Evolutionary conservation across 2,329 filamentous ascomycete genomes (phyloP).

Genomic region (Cercospora sojina): DNA sequence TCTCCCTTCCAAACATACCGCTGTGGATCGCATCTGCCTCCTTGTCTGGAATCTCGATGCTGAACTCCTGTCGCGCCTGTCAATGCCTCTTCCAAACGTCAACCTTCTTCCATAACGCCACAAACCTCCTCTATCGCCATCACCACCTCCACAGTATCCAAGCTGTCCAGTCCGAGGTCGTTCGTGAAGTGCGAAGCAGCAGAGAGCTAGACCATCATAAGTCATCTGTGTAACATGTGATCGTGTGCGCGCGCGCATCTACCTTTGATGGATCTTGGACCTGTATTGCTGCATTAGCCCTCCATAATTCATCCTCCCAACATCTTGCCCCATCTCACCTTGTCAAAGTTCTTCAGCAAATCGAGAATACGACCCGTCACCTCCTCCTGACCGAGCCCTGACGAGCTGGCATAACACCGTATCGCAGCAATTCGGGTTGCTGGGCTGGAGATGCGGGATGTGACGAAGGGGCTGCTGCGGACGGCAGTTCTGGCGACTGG

Average conservation of each 20-base stretch:
- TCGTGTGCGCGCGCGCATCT: constrained; percentile 27
- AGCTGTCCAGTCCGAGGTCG: constrained; percentile 92
- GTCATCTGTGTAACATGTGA: background rate
- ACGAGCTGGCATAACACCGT: constrained; percentile 82
- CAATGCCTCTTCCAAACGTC: constrained; percentile 47
- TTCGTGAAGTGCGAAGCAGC: constrained; percentile 87
- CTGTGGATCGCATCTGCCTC: constrained; percentile 93
- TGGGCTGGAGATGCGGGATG: constrained; percentile 60
- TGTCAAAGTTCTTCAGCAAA: constrained; percentile 94
- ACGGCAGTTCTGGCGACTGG: constrained; percentile 50
- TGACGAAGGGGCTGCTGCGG: constrained; percentile 58
- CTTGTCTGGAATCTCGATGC: constrained; percentile 98
- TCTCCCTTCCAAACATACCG: constrained; percentile 58
- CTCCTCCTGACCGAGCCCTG: constrained; percentile 75
- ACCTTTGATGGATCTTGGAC: constrained; percentile 62
- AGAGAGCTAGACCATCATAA: constrained; percentile 63
- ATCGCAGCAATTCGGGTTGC: constrained; percentile 66
- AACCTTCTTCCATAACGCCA: constrained; percentile 46
- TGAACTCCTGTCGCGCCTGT: constrained; percentile 60
- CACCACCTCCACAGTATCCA: constrained; percentile 98
- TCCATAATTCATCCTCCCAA: background rate
- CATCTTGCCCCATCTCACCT: constrained; percentile 56
- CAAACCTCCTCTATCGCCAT: constrained; percentile 98
- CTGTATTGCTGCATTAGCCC: constrained; percentile 45
- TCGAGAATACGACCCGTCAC: constrained; percentile 90